Conservation (phyloP, 768 basidiomycete genomes). For the Rhizopogon vinicolor region DNA sequence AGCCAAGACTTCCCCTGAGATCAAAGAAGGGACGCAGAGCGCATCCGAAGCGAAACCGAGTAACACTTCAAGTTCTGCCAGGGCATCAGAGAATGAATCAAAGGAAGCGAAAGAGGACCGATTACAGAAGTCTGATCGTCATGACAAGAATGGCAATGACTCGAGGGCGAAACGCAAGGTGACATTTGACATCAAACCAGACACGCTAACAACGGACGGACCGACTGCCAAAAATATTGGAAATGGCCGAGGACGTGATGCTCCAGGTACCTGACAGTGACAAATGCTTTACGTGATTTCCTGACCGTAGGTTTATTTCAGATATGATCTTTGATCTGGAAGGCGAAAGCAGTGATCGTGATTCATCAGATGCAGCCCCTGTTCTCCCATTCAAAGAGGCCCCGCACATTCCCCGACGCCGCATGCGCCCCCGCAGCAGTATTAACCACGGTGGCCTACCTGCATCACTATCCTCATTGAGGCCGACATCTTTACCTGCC, state of each 20-base stretch:
- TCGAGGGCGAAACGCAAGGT: constrained; percentile 63
- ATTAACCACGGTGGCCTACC: constrained; percentile 40
- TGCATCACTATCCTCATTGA: constrained; percentile 52
- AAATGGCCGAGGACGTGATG: constrained; percentile 25
- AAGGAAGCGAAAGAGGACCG: constrained; percentile 11
- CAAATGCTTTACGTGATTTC: neutral
- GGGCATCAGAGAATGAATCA: constrained; percentile 1
- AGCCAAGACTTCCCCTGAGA: constrained; percentile 4
- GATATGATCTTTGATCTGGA: constrained; percentile 74
- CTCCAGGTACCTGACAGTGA: constrained; percentile 40
- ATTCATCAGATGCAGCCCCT: constrained; percentile 29
- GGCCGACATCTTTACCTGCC: constrained; percentile 65
- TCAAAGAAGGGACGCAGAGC: constrained; percentile 7
- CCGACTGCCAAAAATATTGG: constrained; percentile 28
- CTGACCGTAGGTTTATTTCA: constrained; percentile 19
- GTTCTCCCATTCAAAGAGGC: constrained; percentile 32
- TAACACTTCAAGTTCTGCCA: constrained; percentile 9
- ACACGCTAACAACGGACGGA: constrained; percentile 42
- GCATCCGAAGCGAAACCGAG: constrained; percentile 8
- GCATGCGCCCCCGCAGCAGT: constrained; percentile 19
- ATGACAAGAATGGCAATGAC: constrained; percentile 22
- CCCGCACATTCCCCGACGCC: constrained; percentile 14
- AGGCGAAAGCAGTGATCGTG: constrained; percentile 36
- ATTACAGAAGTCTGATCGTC: constrained; percentile 13
- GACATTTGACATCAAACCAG: constrained; percentile 66